Base-by-base conservation (phyloP, 2,329 filamentous ascomycete genomes). In the Paradendryphiella salina region DNA sequence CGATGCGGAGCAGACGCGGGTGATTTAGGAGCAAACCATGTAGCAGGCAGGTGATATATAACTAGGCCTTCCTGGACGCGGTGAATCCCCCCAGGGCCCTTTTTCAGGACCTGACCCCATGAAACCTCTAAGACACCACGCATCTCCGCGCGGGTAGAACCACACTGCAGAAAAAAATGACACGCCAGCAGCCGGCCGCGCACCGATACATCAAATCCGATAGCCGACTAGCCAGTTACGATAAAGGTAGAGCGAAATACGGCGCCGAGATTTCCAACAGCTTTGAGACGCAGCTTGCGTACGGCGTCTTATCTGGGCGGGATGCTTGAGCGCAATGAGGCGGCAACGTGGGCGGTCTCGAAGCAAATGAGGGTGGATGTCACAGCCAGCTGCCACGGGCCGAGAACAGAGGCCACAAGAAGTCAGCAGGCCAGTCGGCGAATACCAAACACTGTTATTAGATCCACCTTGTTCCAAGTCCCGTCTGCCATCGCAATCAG, bases 251-350 rank as follows among this genome's bases (percentile, higher is more conserved):
- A 38, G 10, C 54, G 46, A 35, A 49, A 48, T 52, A 54, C 38
- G 46, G 53, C 53, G 50, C 56, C 31, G 57, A 59, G 61, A 62
- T 64, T 68, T 64, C 52, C 55, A 64, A 63, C 59, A 35, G 51
- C 36, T 54, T 42, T 63, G 59, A 51, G 54, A 57, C 54, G 56
- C 52, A 59, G 52, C 40, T 15, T 39, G 48, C 42, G 52, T 50
- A 47, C 52, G 56, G 44, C 57, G 59, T 56, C 64, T 66, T 67
- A 66, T 66, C 65, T 55, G 59, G 48, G 64, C 54, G 56, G 54
- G 44, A 57, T 63, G 61, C 44, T 54, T 52, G 45, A 58, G 48
- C 36, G 52, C 57, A 51, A 55, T 59, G 61, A 54, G 50, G 57
- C 50, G 37, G 46, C 50, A 57, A 57, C 61, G 60, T 64, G 63